phyloP scores from a whole-genome alignment of 176 grass and related monocot species.

The Hordeum marinum region DNA sequence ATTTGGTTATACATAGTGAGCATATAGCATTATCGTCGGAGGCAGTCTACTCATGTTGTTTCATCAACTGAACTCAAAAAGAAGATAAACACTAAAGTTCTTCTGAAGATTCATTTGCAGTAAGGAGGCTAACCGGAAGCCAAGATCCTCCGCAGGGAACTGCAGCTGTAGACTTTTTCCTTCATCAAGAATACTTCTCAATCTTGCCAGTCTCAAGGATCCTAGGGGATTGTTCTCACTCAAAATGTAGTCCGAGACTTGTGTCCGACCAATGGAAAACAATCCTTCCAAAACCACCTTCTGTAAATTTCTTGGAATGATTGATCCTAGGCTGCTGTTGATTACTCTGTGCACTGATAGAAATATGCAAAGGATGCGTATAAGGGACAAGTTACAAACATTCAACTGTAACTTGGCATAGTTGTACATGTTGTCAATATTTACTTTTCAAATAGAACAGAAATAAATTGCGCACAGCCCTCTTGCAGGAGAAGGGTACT shows the following conservation, averaged over 20 bases:
- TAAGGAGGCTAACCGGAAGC: conserved; percentile 56
- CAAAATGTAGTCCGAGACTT: conserved; percentile 82
- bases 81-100: not conserved
- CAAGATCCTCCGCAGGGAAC: conserved; percentile 95
- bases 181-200: conserved; percentile 85
- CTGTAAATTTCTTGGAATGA: conserved; percentile 66
- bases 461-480: not conserved
- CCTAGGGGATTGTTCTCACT: conserved; percentile 86
- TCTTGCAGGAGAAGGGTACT: not conserved
- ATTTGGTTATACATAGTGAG: not conserved
- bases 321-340: conserved; percentile 61
- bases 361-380: conserved; percentile 9
- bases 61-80: not conserved
- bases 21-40: not conserved
- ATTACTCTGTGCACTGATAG: conserved; percentile 74
- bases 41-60: not conserved
- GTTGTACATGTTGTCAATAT: not conserved
- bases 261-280: conserved; percentile 78
- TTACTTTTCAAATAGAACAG: not conserved
- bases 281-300: conserved; percentile 68
- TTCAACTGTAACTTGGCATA: conserved; percentile 1
- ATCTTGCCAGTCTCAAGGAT: conserved; percentile 53
- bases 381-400: not conserved
- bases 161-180: conserved; percentile 95
- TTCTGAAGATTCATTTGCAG: not conserved